Evolutionary conservation across 1,284 basidiomycete species (phyloP), one percentile per base, ranked within the genome.

Genomic region (Xerocomus nothofagi): DNA sequence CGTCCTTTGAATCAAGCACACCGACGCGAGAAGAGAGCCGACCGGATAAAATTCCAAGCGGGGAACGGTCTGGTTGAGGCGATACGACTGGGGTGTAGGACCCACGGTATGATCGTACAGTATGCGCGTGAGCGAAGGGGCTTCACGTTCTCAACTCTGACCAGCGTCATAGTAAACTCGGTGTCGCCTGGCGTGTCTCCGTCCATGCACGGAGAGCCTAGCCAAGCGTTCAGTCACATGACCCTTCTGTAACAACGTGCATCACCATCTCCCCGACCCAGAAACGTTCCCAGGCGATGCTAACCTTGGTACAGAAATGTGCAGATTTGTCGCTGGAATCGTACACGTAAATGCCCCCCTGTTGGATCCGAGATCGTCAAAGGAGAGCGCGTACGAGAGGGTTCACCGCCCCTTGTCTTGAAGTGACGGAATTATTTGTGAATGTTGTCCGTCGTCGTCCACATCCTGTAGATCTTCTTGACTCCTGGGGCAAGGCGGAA

Each of bases 191-290:
- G 63, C 3, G 64, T 71, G 11, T 74, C 79, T 64, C 83, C 78
- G 53, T 82, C 81, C 81, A 54, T 15, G 30, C 23, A 6, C 7
- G 23, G 12, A 18, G 7, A 6, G n/a, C 26, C 17, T 14, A 30
- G 14, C 6, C 14, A 20, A 18, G 26, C 10, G 15, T 26, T n/a
- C n/a, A n/a, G n/a, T n/a, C n/a, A n/a, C n/a, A n/a, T n/a, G n/a
- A n/a, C n/a, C n/a, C n/a, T n/a, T n/a, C n/a, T n/a, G n/a, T n/a
- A n/a, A n/a, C 71, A n/a, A 84, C 62, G 30, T 62, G 70, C 55
- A 73, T 73, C 7, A 74, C 76, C 63, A 84, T 82, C 59, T 84
- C 80, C 11, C 78, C 79, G 7, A 81, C 80, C 57, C 75, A 79
- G 66, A 75, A 62, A 78, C 81, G 60, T 76, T 78, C 1, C 80